Base-by-base conservation (phyloP, 2,329 filamentous ascomycete genomes). In the Pseudogymnoascus sp. region DNA sequence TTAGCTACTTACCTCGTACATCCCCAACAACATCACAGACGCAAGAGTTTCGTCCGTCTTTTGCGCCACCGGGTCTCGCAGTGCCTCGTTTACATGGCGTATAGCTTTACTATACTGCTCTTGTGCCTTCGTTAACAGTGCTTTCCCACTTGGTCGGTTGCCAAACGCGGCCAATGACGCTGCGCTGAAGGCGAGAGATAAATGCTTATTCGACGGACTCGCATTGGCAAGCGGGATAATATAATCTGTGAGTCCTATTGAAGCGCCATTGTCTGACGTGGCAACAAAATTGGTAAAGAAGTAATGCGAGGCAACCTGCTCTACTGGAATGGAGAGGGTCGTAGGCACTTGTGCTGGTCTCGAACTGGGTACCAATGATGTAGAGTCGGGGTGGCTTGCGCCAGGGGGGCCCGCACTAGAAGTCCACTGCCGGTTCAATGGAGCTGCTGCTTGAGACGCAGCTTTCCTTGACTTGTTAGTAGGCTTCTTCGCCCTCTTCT, bases 251-350 rank as follows among this genome's bases (percentile, higher is more conserved):
- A 82, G 85, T 0, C 84, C 84, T 19, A 81, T 72, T 1, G 78
- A 78, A 36, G 73, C 76, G n/a, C 78, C 80, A 22, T 79, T 75
- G 12, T 74, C 73, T 19, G 84, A 82, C 8, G 83, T 67, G 11
- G 86, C 74, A 60, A 87, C 78, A 69, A 82, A 87, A 69, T 87
- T 86, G 62, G 83, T 76, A 12, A 86, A 72, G 68, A 87, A 87
- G 68, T 84, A 82, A 66, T 82, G 85, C 8, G 78, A 76, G 1
- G 84, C 84, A 65, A 82, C 79, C 64, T 84, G 77, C 19, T 84
- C 81, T 1, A 82, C 67, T 1, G 83, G 77, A 11, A 83, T 67
- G 49, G 75, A 74, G 16, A 82, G 71, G n/a, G 70, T 69, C 4
- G 74, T 72, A 3, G 72, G 63, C 61, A 79, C 68, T 11, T 42